Percentiles rank a stretch among this genome's conserved stretches.
Evolutionary conservation across 2,329 filamentous ascomycete genomes (phyloP).

Genomic region (Dothideomycetidae sp.): DNA sequence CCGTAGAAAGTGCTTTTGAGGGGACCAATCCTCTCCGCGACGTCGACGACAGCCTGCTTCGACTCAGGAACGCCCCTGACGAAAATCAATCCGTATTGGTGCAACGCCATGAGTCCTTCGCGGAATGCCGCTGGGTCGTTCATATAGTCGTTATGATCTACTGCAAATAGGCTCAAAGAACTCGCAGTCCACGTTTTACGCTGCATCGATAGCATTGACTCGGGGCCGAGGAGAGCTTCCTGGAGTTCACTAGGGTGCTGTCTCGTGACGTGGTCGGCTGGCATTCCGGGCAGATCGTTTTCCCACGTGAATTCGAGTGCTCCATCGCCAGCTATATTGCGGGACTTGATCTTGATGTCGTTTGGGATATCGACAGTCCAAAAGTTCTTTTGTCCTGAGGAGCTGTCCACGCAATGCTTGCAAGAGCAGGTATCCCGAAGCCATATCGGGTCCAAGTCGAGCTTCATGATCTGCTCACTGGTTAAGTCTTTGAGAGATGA

Average conservation of each 20-base stretch:
- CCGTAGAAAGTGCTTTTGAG: constrained; percentile 86
- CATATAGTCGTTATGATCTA: constrained; percentile 63
- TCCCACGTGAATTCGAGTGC: constrained; percentile 41
- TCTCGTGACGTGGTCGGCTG: constrained; percentile 27
- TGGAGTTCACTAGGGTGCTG: constrained; percentile 16
- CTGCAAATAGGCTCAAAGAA: constrained; percentile 40
- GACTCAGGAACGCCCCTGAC: constrained; percentile 55
- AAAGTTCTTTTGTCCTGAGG: constrained; percentile 50
- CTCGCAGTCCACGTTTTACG: constrained; percentile 31
- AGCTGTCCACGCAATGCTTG: constrained; percentile 41
- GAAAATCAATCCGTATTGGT: constrained; percentile 59
- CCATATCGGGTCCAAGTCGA: constrained; percentile 16
- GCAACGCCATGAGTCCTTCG: constrained; percentile 47
- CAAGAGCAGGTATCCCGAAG: constrained; percentile 48
- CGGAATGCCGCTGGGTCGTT: constrained; percentile 42
- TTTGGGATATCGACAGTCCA: constrained; percentile 48
- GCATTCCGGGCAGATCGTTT: constrained; percentile 37
- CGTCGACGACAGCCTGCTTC: constrained; percentile 40
- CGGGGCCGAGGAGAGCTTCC: constrained; percentile 5
- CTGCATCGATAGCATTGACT: not conserved
- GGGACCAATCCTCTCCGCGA: constrained; percentile 60
- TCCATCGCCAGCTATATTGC: constrained; percentile 22
- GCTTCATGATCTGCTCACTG: not conserved
- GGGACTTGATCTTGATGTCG: constrained; percentile 28
- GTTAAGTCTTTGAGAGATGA: too few species aligned